Percentiles rank a stretch among this genome's conserved stretches.
Conservation (phyloP, 192 early-diverging fungal genomes). For the Backusella sp. region DNA sequence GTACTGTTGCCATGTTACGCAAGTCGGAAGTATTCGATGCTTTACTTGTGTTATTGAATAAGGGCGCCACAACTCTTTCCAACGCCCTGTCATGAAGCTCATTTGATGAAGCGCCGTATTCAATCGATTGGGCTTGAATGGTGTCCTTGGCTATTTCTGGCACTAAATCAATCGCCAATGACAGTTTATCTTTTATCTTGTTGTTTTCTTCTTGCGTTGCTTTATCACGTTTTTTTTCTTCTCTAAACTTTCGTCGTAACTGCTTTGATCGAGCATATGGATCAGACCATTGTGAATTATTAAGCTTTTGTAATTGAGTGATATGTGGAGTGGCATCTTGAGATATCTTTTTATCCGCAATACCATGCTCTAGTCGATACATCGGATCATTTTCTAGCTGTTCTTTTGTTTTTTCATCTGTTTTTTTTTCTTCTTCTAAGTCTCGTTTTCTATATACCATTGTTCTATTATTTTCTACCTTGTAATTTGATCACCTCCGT, state of each 20-base stretch:
- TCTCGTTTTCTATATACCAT: slow-evolving; percentile 11
- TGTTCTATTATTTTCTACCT: slow-evolving; percentile 29
- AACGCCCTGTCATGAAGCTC: neutral
- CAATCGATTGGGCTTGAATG: slow-evolving; percentile 45
- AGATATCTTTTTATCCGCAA: slow-evolving; percentile 49
- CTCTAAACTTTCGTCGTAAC: slow-evolving; percentile 71
- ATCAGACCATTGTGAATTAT: slow-evolving; percentile 77
- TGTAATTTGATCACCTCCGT: slow-evolving; percentile 63
- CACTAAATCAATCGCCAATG: slow-evolving; percentile 58
- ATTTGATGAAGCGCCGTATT: slow-evolving; percentile 27
- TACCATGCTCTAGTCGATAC: slow-evolving; percentile 61
- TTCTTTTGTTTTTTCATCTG: slow-evolving; percentile 49
- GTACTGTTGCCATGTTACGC: slow-evolving; percentile 14
- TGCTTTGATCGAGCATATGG: slow-evolving; percentile 71
- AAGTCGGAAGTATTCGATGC: slow-evolving; percentile 6
- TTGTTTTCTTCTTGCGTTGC: slow-evolving; percentile 43
- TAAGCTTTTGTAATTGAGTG: slow-evolving; percentile 57
- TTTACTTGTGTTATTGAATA: neutral
- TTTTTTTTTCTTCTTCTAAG: slow-evolving; percentile 10
- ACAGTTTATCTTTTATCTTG: slow-evolving; percentile 56
- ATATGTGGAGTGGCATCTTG: slow-evolving; percentile 50
- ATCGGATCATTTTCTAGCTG: slow-evolving; percentile 48
- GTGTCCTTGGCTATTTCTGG: slow-evolving; percentile 52
- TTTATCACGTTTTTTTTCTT: slow-evolving; percentile 59
- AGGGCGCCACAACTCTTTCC: neutral